These are phyloP conservation scores for Aspergillus steynii DNA, from an alignment of 495 filamentous ascomycete species.

Conservation along the genomic window DNA sequence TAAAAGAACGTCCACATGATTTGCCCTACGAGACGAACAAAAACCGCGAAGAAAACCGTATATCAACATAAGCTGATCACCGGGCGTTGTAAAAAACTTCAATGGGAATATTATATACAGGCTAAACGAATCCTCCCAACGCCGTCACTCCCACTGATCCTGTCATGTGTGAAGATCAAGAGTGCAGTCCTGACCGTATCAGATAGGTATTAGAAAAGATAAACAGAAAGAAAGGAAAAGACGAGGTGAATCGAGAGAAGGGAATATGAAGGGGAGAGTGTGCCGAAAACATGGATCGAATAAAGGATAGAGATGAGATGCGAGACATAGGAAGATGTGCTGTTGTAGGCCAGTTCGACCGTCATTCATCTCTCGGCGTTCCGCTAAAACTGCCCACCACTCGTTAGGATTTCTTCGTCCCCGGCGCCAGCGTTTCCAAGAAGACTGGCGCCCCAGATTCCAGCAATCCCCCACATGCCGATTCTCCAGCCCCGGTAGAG, in stretches of 20 bases:
- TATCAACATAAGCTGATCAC: neutral
- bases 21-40: neutral
- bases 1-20: neutral
- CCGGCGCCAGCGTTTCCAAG: constrained; percentile 50
- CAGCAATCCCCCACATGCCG: constrained; percentile 91
- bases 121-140: constrained; percentile 13
- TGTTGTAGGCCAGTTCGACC: neutral
- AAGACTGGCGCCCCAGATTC: constrained; percentile 74
- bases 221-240: constrained; percentile 12
- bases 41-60: neutral
- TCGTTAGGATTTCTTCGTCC: constrained; percentile 39
- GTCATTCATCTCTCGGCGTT: neutral
- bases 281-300: constrained; percentile 6
- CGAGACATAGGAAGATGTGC: constrained; percentile 9
- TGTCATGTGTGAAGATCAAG: constrained; percentile 28
- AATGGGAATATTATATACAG: constrained; percentile 3
- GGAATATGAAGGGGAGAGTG: constrained; percentile 6
- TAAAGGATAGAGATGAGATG: constrained; percentile 8
- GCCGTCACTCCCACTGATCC: constrained; percentile 23
- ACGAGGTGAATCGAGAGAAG: constrained; percentile 22
- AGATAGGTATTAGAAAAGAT: neutral
- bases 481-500: constrained; percentile 94
- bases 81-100: neutral
- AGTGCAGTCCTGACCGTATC: constrained; percentile 3
- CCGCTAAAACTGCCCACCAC: constrained; percentile 38